Percentiles rank a stretch among this genome's conserved stretches.
phyloP scores from a whole-genome alignment of 305 asterid species.

The Fraxinus angustifolia region DNA sequence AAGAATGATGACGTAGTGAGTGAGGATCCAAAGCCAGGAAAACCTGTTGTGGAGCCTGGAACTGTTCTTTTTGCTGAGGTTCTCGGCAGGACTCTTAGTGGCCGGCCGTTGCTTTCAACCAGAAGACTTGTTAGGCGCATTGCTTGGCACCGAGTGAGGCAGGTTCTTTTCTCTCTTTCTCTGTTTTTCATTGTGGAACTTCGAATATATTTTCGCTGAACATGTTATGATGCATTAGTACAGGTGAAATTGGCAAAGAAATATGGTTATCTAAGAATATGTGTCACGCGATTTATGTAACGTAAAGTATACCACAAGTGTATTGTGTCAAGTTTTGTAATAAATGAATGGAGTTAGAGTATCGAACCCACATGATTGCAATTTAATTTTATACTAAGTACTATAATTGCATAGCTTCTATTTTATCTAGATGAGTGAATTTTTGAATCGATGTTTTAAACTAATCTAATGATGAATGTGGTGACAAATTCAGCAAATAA shows the following conservation, averaged over 20 bases:
- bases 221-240: conserved; percentile 15
- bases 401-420: too few relatives aligned
- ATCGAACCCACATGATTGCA: too few relatives aligned
- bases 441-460: too few relatives aligned
- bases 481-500: too few relatives aligned
- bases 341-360: too few relatives aligned
- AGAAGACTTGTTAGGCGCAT: conserved; percentile 68
- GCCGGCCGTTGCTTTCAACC: conserved; percentile 76
- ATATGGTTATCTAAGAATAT: conserved; percentile 12
- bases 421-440: too few relatives aligned
- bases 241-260: neutral
- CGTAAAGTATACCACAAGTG: too few relatives aligned
- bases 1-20: conserved; percentile 56
- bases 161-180: conserved; percentile 70
- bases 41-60: conserved; percentile 87
- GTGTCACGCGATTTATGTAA: neutral
- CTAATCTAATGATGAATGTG: too few relatives aligned
- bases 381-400: too few relatives aligned
- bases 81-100: conserved; percentile 89
- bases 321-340: too few relatives aligned
- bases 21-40: conserved; percentile 42
- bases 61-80: conserved; percentile 82
- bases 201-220: neutral
- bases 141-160: conserved; percentile 99
- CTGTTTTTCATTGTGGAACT: neutral